phyloP scores from a whole-genome alignment of 768 basidiomycete genomes.

The Suillus ampliporus region DNA sequence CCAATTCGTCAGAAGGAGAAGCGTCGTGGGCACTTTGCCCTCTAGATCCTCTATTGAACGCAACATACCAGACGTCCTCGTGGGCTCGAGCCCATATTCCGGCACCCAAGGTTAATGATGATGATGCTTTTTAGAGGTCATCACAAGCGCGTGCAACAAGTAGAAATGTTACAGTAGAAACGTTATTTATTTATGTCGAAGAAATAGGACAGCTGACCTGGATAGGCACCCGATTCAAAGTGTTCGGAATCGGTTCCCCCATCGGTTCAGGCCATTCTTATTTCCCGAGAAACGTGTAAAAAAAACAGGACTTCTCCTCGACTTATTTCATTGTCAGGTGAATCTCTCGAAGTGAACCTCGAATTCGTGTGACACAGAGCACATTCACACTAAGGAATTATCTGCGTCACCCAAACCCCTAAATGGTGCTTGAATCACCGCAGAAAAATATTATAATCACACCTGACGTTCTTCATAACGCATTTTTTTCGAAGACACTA shows the following conservation, averaged over 20 bases:
- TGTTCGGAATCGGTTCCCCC: background rate
- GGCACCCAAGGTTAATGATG: slow-evolving; percentile 12
- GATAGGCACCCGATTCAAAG: background rate
- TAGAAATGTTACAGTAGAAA: no score
- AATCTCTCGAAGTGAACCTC: background rate
- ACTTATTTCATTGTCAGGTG: background rate
- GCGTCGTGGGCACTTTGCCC: slow-evolving; percentile 60
- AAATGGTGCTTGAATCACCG: background rate
- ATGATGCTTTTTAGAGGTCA: slow-evolving; percentile 3
- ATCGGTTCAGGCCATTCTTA: background rate
- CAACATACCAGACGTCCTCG: slow-evolving; percentile 61
- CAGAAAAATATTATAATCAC: background rate
- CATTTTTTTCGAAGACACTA: background rate
- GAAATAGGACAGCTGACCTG: background rate
- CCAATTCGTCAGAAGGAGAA: slow-evolving; percentile 37
- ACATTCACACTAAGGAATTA: background rate
- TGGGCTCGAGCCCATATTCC: slow-evolving; percentile 74
- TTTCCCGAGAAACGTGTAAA: background rate
- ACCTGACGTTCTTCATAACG: background rate
- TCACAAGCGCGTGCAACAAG: no score
- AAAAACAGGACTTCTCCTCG: background rate
- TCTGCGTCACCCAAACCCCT: background rate
- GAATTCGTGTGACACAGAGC: background rate
- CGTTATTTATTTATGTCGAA: background rate
- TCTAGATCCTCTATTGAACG: slow-evolving; percentile 76